Evolutionary conservation across 2,329 filamentous ascomycete genomes (phyloP).

Genomic region (Colletotrichum sp.): DNA sequence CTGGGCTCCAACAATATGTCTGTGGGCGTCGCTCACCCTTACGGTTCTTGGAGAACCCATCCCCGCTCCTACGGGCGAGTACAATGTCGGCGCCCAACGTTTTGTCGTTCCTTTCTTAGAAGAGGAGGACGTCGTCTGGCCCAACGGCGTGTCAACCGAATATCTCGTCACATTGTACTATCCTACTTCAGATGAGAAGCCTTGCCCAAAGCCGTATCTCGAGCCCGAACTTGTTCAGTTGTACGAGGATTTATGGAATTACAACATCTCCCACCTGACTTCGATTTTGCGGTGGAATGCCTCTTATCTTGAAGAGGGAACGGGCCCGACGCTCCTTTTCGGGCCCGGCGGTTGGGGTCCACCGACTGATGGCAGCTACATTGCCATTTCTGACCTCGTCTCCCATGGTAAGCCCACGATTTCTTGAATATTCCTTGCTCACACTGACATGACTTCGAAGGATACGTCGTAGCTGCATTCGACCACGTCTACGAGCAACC

Average conservation of each 20-base stretch:
- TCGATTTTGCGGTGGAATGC: slow-evolving; percentile 15
- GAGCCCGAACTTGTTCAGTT: slow-evolving; percentile 14
- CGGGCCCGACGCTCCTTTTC: slow-evolving; percentile 14
- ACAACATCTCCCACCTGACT: slow-evolving; percentile 15
- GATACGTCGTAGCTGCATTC: slow-evolving; percentile 29
- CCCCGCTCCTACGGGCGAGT: background rate
- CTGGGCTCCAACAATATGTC: background rate
- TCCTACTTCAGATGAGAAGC: background rate
- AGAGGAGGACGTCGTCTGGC: background rate
- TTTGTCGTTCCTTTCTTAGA: slow-evolving; percentile 2
- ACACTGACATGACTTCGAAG: slow-evolving; percentile 21
- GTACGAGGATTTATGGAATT: background rate
- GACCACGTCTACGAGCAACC: slow-evolving; percentile 34
- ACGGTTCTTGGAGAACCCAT: background rate
- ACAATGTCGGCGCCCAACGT: slow-evolving; percentile 19
- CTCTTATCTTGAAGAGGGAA: background rate
- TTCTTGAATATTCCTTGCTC: rapidly evolving
- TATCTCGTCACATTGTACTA: slow-evolving; percentile 22
- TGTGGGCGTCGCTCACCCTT: background rate
- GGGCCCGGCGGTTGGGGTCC: slow-evolving; percentile 14
- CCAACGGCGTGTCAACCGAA: slow-evolving; percentile 7
- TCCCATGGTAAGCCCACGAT: slow-evolving; percentile 2
- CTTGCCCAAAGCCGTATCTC: slow-evolving; percentile 6
- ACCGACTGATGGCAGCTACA: slow-evolving; percentile 13
- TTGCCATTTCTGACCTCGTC: slow-evolving; percentile 9